phyloP scores from a whole-genome alignment of 345 rosid genomes.

The Pseudoturritis turrita region DNA sequence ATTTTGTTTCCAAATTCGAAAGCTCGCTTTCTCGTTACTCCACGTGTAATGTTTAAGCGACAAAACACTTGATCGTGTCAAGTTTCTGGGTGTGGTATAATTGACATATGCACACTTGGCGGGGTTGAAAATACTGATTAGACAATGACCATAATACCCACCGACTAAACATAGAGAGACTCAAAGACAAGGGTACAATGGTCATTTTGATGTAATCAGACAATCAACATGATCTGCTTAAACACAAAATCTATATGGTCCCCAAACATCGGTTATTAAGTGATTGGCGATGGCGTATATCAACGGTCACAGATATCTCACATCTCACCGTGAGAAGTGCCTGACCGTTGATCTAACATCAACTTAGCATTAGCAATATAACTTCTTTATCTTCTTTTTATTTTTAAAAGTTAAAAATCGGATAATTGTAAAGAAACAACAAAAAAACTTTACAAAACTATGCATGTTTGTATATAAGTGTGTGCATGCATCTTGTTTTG shows the following conservation, averaged over 20 bases:
- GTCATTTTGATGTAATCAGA: slow-evolving; percentile 4
- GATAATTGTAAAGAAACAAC: not conserved
- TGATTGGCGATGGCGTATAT: slow-evolving; percentile 16
- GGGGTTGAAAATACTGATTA: not conserved
- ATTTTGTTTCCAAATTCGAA: not conserved
- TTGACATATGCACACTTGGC: slow-evolving; percentile 15
- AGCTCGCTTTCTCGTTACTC: not conserved
- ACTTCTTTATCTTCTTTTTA: not conserved
- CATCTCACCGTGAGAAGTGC: slow-evolving; percentile 1
- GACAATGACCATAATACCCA: slow-evolving; percentile 1
- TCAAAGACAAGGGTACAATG: not conserved
- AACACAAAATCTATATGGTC: slow-evolving; percentile 31
- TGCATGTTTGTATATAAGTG: slow-evolving; percentile 20
- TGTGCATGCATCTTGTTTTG: slow-evolving; percentile 22
- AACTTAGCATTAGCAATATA: not conserved
- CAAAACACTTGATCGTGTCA: slow-evolving; percentile 15
- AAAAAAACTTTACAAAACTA: slow-evolving; percentile 1
- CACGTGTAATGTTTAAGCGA: not conserved
- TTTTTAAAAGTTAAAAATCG: not conserved
- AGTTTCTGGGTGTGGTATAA: slow-evolving; percentile 1
- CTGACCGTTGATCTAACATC: slow-evolving; percentile 26
- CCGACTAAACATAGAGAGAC: not conserved
- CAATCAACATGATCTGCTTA: slow-evolving; percentile 25
- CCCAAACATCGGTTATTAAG: slow-evolving; percentile 15
- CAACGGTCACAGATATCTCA: not conserved